A percentile compares a stretch with the other conserved stretches of the same genome.
phyloP scores from a whole-genome alignment of 805 yeast genomes.

The Spathaspora gorwiae region DNA sequence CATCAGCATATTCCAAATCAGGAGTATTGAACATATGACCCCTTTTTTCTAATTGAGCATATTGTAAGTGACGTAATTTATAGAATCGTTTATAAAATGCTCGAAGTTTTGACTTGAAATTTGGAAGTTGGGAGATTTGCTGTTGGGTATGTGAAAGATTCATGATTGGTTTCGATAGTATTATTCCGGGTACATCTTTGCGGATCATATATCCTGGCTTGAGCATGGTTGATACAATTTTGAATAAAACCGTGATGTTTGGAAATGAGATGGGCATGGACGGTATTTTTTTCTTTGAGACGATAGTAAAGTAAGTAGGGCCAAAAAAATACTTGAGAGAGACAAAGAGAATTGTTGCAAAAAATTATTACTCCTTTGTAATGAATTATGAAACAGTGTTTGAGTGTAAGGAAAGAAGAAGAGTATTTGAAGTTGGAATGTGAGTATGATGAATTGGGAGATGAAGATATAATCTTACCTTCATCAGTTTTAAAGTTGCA shows the following conservation, averaged over 20 bases:
- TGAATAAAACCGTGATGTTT: no score
- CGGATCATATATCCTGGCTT: slow-evolving; percentile 4
- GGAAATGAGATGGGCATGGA: no score
- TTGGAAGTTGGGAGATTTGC: slow-evolving; percentile 3
- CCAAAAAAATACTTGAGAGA: no score
- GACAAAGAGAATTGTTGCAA: no score
- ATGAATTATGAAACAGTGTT: not conserved
- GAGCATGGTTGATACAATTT: not conserved
- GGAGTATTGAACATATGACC: slow-evolving; percentile 12
- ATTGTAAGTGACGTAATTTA: slow-evolving; percentile 20
- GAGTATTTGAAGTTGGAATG: slow-evolving; percentile 7
- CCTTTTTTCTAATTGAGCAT: not conserved
- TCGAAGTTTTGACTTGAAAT: slow-evolving; percentile 11
- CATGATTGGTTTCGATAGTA: slow-evolving; percentile 7
- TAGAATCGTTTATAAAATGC: slow-evolving; percentile 28
- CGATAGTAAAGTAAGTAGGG: no score
- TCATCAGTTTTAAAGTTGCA: not conserved
- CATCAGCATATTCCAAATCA: not conserved
- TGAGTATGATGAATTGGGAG: not conserved
- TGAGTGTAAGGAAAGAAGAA: slow-evolving; percentile 6
- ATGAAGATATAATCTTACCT: not conserved
- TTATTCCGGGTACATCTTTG: slow-evolving; percentile 4
- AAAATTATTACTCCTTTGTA: no score
- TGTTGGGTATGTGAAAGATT: slow-evolving; percentile 1
- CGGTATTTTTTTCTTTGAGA: no score